These are phyloP conservation scores for Kazachstania viticola DNA, from an alignment of 805 yeast species.

Conservation along the genomic window DNA sequence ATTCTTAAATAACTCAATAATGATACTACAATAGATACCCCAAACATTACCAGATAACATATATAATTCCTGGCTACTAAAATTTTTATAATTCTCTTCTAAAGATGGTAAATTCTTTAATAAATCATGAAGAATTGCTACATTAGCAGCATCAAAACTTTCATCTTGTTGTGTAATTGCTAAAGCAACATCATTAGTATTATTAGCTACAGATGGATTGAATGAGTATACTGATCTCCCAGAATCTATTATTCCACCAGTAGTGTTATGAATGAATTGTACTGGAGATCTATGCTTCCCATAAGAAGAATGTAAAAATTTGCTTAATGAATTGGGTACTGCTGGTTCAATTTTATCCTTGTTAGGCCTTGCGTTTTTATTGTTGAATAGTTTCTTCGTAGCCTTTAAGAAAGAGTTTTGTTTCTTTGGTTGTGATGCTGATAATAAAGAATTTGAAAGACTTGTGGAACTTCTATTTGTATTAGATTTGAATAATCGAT, in stretches of 20 bases:
- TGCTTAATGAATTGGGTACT: slow-evolving; percentile 20
- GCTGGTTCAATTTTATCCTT: slow-evolving; percentile 16
- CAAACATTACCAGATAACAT: slow-evolving; percentile 23
- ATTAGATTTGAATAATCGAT: slow-evolving; percentile 8
- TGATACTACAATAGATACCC: slow-evolving; percentile 22
- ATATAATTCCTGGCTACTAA: slow-evolving; percentile 20
- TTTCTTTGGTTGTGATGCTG: slow-evolving; percentile 6
- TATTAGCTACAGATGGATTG: slow-evolving; percentile 12
- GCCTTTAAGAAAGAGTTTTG: slow-evolving; percentile 10
- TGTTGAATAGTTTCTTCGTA: slow-evolving; percentile 18
- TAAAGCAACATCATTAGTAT: slow-evolving; percentile 11
- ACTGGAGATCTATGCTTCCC: slow-evolving; percentile 23
- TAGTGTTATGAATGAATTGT: slow-evolving; percentile 20
- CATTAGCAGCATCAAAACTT: slow-evolving; percentile 6
- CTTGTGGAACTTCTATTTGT: slow-evolving; percentile 5
- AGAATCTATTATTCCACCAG: slow-evolving; percentile 16
- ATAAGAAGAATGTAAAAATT: slow-evolving; percentile 24
- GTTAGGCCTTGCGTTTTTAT: slow-evolving; percentile 10
- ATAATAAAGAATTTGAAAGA: slow-evolving; percentile 9
- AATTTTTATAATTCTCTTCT: slow-evolving; percentile 22
- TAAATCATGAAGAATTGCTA: slow-evolving; percentile 21
- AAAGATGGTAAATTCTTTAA: slow-evolving; percentile 23
- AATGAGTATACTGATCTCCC: slow-evolving; percentile 20
- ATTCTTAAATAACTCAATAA: slow-evolving; percentile 20
- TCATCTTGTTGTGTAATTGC: slow-evolving; percentile 11